Base-by-base conservation (phyloP, 2,329 filamentous ascomycete species). In the Tolypocladium cylindrosporum region DNA sequence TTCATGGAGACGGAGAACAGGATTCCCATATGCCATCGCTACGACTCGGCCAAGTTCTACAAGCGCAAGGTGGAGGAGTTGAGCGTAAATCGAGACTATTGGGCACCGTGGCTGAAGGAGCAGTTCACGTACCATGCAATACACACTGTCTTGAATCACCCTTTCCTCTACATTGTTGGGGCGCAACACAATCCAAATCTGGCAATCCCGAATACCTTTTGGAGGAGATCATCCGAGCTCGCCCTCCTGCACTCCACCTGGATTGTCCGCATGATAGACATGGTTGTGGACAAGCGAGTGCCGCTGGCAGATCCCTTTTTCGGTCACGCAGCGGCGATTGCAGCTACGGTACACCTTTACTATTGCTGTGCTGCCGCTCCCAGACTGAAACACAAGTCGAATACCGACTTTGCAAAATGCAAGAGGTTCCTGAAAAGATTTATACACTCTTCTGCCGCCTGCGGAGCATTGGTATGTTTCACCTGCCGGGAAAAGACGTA, bases 111-210 rank as follows among this genome's bases (percentile, higher is more conserved):
- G 79, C 64, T 81, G 21, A 79, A 78, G 63, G 70, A 79, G 55
- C 79, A 81, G 61, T 79, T 81, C 61, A 79, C 75, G 1, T 81
- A 81, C 64, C 79, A 81, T 55, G 73, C 73, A 14, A 80, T 81
- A 54, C 72, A 74, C 13, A 79, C 77, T 0, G 75, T 80, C 2
- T 65, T 81, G 41, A 81, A 81, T 61, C 79, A 81, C 57, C 79
- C 79, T 0, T 81, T 81, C 59, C 70, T 81, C 9, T 80, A 81
- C 63, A 79, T 80, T 16, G 72, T 79, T 14, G 77, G 76, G 3
- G 77, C 78, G 1, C 77, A 80, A 60, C 74, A 79, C 65, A 80
- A 80, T 55, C 72, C 75, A 4, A 80, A 80, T 53, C 64, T 80
- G 36, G 75, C 75, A 0, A 80, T 80, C 7, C 79, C 79, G 0